These are phyloP conservation scores for Rhodotorula mucilaginosa DNA, from an alignment of 1,284 basidiomycete genomes.

Conservation along the genomic window DNA sequence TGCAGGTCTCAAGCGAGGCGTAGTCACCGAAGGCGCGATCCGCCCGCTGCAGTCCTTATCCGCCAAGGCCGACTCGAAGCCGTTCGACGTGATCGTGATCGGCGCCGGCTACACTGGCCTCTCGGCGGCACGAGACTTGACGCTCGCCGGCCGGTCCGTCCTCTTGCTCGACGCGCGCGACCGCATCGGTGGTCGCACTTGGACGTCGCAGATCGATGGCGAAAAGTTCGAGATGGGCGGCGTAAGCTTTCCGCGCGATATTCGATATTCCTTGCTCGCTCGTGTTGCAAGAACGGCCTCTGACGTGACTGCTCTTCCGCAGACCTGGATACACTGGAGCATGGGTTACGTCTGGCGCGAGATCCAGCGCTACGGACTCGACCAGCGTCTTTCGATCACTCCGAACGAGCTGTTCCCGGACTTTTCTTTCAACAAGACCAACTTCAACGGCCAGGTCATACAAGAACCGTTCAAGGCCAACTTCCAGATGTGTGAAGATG, in stretches of 20 bases:
- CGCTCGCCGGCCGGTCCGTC: constrained; percentile 10
- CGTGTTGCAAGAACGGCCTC: too few relatives aligned
- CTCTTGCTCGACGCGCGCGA: constrained; percentile 16
- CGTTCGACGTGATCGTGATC: constrained; percentile 13
- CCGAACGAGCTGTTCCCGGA: constrained; percentile 15
- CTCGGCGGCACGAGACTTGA: constrained; percentile 10
- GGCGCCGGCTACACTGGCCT: constrained; percentile 15
- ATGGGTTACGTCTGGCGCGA: constrained; percentile 17
- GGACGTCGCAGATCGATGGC: constrained; percentile 23
- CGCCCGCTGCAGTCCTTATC: background rate
- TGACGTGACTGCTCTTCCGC: background rate
- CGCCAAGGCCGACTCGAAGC: background rate
- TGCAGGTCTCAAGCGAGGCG: background rate
- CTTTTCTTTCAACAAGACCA: constrained; percentile 8
- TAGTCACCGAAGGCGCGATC: constrained; percentile 11
- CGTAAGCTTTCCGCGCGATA: background rate
- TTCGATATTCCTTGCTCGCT: background rate
- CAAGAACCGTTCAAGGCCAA: constrained; percentile 3
- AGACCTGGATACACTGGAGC: constrained; percentile 25
- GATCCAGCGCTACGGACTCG: constrained; percentile 13
- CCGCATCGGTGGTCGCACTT: constrained; percentile 15
- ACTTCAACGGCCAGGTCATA: constrained; percentile 6
- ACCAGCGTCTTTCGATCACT: constrained; percentile 3
- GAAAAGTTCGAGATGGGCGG: constrained; percentile 23
- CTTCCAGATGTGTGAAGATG: constrained; percentile 9